Evolutionary conservation across 2,329 filamentous ascomycete genomes (phyloP).

Genomic region (Lithohypha guttulata): DNA sequence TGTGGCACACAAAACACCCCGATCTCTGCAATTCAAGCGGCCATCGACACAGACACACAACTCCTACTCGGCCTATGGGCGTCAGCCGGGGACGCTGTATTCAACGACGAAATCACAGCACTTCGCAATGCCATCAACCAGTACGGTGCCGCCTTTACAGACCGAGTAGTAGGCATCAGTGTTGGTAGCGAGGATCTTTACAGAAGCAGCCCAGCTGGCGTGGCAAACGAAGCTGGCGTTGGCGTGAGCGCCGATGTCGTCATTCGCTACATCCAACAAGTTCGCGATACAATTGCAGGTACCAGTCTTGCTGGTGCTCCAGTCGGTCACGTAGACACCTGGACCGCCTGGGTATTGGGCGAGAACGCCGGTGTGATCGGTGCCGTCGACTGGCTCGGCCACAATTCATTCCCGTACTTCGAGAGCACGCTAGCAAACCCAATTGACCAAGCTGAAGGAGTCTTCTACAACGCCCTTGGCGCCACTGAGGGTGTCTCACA

Average conservation of each 20-base stretch:
- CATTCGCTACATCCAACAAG: conserved; percentile 58
- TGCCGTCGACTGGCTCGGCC: conserved; percentile 65
- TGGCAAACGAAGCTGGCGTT: conserved; percentile 33
- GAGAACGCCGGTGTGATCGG: conserved; percentile 49
- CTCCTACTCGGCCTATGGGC: conserved; percentile 71
- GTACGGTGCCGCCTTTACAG: conserved; percentile 53
- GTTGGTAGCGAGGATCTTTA: conserved; percentile 73
- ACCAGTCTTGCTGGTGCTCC: conserved; percentile 48
- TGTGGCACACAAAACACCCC: conserved; percentile 47
- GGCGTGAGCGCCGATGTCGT: conserved; percentile 54
- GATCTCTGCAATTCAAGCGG: conserved; percentile 62
- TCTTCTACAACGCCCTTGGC: conserved; percentile 39
- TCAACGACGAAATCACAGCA: conserved; percentile 60
- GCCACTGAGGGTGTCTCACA: conserved; percentile 33
- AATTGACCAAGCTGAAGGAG: conserved; percentile 41
- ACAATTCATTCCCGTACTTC: conserved; percentile 74
- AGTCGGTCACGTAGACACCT: conserved; percentile 83
- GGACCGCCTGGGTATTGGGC: conserved; percentile 48
- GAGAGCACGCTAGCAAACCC: conserved; percentile 37
- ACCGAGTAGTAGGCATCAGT: conserved; percentile 64
- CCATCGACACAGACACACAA: conserved; percentile 62
- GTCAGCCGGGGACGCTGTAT: conserved; percentile 42
- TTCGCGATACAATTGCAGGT: conserved; percentile 51
- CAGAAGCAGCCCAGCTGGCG: conserved; percentile 54
- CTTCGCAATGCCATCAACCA: conserved; percentile 53